Base-by-base conservation (phyloP, 495 filamentous ascomycete species). In the Podospora tetraspora region DNA sequence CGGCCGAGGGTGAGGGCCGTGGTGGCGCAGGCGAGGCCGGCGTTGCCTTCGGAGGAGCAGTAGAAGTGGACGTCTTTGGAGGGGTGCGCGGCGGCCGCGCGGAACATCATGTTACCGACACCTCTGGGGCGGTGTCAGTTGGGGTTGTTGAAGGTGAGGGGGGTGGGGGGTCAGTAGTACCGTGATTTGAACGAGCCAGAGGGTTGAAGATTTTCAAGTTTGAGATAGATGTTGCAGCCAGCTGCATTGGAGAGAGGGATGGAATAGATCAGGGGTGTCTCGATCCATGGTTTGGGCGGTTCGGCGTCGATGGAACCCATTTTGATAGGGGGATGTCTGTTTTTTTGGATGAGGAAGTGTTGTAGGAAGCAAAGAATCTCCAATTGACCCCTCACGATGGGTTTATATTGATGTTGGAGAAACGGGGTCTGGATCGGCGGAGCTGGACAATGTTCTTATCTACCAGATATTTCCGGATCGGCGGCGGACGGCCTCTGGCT, bases 171-270 rank as follows among this genome's bases (percentile, higher is more conserved):
- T 30, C n/a, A 6, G 63, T 30, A 63, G 11, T 71, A 77, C 74
- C 92, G 89, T 32, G 93, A 96, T 79, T 97, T 99, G 88, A 97
- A 99, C 11, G 93, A 96, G 59, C 92, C 93, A 5, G 91, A 90
- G 5, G 95, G 94, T 73, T 99, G 94, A 73, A 94, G 87, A 78
- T 92, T 92, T 68, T 99, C 94, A 66, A 97, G 88, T 76, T 99
- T 99, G 72, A 99, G 89, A 79, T 90, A 94, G 80, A 98, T 87
- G 68, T 87, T 84, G 75, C 90, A 94, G 56, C 90, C 90, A 25
- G 90, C 90, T n/a, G 83, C 83, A 67, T 84, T 83, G 43, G 90
- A 93, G 29, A 95, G 84, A 6, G 84, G 78, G 52, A 81, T 77
- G 0, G 90, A 93, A 72, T 87, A 86, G 68, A 91, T 84, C 52